These are phyloP conservation scores for Phytophthora lateralis DNA, from an alignment of 352 stramenopile species.

Conservation along the genomic window DNA sequence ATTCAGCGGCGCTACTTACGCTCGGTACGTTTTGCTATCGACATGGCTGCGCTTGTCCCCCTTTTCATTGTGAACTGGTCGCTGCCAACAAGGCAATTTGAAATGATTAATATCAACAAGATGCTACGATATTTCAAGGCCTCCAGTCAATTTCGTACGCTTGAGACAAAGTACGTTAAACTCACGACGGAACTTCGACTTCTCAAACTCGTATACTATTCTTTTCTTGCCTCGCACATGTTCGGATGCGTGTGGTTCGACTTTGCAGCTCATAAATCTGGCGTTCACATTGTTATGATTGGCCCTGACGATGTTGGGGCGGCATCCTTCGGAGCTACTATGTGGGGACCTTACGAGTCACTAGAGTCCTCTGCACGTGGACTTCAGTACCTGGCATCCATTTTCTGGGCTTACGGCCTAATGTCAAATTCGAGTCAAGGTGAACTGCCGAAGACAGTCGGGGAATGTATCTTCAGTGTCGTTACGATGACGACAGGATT, in stretches of 20 bases:
- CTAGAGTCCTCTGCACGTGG: slow-evolving; percentile 30
- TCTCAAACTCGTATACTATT: slow-evolving; percentile 62
- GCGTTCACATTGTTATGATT: slow-evolving; percentile 35
- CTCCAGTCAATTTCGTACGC: slow-evolving; percentile 46
- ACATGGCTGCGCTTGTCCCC: slow-evolving; percentile 48
- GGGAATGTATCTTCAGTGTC: slow-evolving; percentile 63
- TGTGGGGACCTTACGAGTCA: slow-evolving; percentile 33
- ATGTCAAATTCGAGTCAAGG: slow-evolving; percentile 64
- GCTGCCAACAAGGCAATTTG: slow-evolving; percentile 18
- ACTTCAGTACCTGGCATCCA: slow-evolving; percentile 52
- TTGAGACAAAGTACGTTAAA: slow-evolving; percentile 62
- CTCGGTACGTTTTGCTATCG: slow-evolving; percentile 47
- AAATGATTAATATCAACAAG: slow-evolving; percentile 66
- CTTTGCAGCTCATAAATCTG: slow-evolving; percentile 55
- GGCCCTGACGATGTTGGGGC: slow-evolving; percentile 17
- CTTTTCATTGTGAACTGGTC: slow-evolving; percentile 54
- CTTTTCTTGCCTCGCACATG: slow-evolving; percentile 55
- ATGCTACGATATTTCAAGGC: slow-evolving; percentile 58
- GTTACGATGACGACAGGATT: slow-evolving; percentile 63
- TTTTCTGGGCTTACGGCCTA: slow-evolving; percentile 64
- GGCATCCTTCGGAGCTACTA: slow-evolving; percentile 36
- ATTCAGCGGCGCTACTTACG: slow-evolving; percentile 54
- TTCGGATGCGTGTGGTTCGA: slow-evolving; percentile 70
- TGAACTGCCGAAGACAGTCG: slow-evolving; percentile 50
- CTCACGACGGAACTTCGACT: slow-evolving; percentile 55